phyloP scores from a whole-genome alignment of 257 asterid genomes.

The Knoxia roxburghii region DNA sequence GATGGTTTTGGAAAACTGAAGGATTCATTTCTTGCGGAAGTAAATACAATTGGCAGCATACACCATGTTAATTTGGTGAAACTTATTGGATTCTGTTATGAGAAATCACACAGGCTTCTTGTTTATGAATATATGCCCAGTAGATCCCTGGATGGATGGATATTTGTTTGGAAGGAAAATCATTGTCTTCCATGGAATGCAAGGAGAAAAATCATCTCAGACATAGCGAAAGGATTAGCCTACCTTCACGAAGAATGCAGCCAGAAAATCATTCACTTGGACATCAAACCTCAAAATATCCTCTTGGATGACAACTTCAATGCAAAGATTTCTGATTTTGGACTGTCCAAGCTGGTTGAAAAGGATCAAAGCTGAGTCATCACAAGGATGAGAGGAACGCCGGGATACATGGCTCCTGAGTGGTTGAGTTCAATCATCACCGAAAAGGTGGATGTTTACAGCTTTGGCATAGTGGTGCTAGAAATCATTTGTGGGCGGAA shows the following conservation, averaged over 20 bases:
- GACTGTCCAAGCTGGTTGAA: slow-evolving; percentile 14
- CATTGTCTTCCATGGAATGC: slow-evolving; percentile 12
- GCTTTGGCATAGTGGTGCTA: slow-evolving; percentile 20
- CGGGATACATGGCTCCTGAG: slow-evolving; percentile 27
- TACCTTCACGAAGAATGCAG: slow-evolving; percentile 22
- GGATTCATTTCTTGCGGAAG: slow-evolving; percentile 20
- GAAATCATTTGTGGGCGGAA: slow-evolving; percentile 23
- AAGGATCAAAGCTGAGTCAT: slow-evolving; percentile 12
- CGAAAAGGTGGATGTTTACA: slow-evolving; percentile 20
- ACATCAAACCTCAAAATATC: slow-evolving; percentile 24
- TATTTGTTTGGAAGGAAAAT: slow-evolving; percentile 3
- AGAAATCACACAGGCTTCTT: slow-evolving; percentile 18
- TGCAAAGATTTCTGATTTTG: slow-evolving; percentile 24
- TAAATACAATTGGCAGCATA: slow-evolving; percentile 21
- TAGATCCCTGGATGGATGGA: slow-evolving; percentile 23
- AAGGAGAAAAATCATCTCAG: slow-evolving; percentile 16
- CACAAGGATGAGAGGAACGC: slow-evolving; percentile 25
- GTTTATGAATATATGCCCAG: slow-evolving; percentile 18
- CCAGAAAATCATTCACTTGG: slow-evolving; percentile 21
- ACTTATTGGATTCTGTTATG: slow-evolving; percentile 20
- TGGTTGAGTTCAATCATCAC: slow-evolving; percentile 15
- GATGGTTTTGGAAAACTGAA: slow-evolving; percentile 1
- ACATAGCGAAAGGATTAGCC: slow-evolving; percentile 24
- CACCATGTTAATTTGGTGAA: slow-evolving; percentile 22
- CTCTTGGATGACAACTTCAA: slow-evolving; percentile 14